Conservation (phyloP, 495 filamentous ascomycete species). For the Echria macrotheca region DNA sequence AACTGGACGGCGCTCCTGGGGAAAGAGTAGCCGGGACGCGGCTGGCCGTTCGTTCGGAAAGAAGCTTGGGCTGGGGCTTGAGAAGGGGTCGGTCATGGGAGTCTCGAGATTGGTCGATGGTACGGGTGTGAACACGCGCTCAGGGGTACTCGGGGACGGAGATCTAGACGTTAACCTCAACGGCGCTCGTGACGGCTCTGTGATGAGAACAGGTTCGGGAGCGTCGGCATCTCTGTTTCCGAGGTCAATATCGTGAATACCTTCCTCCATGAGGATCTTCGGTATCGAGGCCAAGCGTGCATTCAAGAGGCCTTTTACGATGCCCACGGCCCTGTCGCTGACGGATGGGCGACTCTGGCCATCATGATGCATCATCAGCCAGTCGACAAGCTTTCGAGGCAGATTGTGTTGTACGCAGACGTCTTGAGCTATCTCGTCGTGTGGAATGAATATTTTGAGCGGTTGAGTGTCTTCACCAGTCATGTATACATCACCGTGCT, state of each 20-base stretch:
- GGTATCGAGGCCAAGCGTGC: not conserved
- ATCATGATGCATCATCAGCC: conserved; percentile 28
- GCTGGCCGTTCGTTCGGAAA: not conserved
- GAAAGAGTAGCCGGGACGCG: not conserved
- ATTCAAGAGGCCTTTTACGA: conserved; percentile 4
- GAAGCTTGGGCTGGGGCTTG: not conserved
- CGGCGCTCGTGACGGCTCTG: not conserved
- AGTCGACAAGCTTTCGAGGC: conserved; percentile 28
- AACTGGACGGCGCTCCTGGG: not conserved
- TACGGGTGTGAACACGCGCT: not conserved
- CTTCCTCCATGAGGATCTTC: not conserved
- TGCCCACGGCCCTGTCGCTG: not conserved
- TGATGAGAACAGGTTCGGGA: not conserved
- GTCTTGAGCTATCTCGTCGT: conserved; percentile 25
- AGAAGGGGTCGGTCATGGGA: conserved; percentile 1
- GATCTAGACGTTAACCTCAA: not conserved
- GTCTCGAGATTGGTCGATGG: not conserved
- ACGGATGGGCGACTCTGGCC: not conserved
- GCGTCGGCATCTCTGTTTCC: not conserved
- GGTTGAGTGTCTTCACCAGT: conserved; percentile 13
- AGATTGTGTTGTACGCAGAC: conserved; percentile 28
- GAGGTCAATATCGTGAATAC: not conserved
- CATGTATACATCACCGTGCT: conserved; percentile 29
- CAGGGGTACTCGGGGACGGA: not conserved
- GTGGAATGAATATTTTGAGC: conserved; percentile 34